Base-by-base conservation (phyloP, 108 stramenopile genomes). In the Cyclotella kingstonii region DNA sequence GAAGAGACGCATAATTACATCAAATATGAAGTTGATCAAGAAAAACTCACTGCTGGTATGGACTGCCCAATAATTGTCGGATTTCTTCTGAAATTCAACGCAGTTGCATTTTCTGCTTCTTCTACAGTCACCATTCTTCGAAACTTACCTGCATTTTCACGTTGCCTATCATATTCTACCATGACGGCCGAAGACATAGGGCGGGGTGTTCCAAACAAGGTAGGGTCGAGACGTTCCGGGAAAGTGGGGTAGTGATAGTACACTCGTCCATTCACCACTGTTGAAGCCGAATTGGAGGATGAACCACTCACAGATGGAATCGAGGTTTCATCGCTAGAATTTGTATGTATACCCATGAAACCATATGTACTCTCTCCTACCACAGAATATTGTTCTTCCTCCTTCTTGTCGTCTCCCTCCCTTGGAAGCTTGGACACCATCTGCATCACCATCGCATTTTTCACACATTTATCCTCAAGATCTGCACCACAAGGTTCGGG, bases 151-250 rank as follows among this genome's bases (percentile, higher is more conserved):
- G 86, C 86, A 60, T 87, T 86, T 49, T 91, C 86, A 43, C 80
- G 79, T 60, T 91, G 89, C 15, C 89, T 81, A 66, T 91, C 89
- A 55, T 85, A 91, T 60, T 92, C 91, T 2, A 86, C 87, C 56
- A 82, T 80, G 14, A 92, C 87, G 19, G 87, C 91, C n/a, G 85
- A 77, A 1, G 91, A 84, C 50, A 92, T 59, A 8, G 87, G 87
- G 31, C 85, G 82, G 17, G 91, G 84, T 0, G 21, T 66, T n/a
- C 84, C 84, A 75, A 92, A 92, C 14, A 87, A 56, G 2, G 81
- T 79, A 12, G 79, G 63, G 6, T 83, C 60, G 17, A 92, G 78
- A 30, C 66, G 69, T 2, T 83, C 84, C 8, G 91, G 91, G 40
- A 92, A 92, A 11, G 60, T 79, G 3, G 84, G 73, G 63, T 91